phyloP scores from a whole-genome alignment of 106 monocot species.

The Allium cepa region DNA sequence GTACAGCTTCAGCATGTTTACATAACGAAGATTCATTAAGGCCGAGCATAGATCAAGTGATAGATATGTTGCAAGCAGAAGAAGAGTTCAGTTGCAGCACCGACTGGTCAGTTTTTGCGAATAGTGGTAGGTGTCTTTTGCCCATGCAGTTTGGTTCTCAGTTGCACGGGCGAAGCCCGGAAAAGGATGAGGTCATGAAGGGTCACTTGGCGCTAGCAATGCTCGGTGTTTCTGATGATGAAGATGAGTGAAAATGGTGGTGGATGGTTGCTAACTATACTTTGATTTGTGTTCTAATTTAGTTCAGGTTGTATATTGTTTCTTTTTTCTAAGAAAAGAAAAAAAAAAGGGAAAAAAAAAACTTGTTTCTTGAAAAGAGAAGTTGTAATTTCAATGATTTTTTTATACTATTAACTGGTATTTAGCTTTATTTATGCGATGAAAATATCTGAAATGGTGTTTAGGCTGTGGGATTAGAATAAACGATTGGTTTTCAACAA shows the following conservation, averaged over 20 bases:
- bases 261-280: too few relatives aligned
- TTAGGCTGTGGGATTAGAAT: too few relatives aligned
- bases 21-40: conserved; percentile 46
- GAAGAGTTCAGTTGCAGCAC: conserved; percentile 16
- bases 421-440: too few relatives aligned
- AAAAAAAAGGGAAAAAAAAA: too few relatives aligned
- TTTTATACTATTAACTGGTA: too few relatives aligned
- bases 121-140: conserved; percentile 21
- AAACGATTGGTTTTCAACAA: too few relatives aligned
- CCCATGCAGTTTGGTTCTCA: conserved; percentile 23
- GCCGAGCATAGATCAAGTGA: conserved; percentile 52
- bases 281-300: too few relatives aligned
- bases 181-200: conserved; percentile 34
- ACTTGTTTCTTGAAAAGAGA: too few relatives aligned
- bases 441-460: too few relatives aligned
- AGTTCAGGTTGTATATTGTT: too few relatives aligned
- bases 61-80: conserved; percentile 46
- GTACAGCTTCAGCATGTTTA: conserved; percentile 60
- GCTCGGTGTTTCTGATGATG: conserved; percentile 65
- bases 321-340: too few relatives aligned
- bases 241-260: conserved; percentile 22
- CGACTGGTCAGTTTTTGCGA: conserved; percentile 30
- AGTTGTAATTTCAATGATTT: too few relatives aligned
- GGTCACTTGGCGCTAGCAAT: conserved; percentile 72
- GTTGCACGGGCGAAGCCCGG: conserved; percentile 12